Conservation (phyloP, 2,329 filamentous ascomycete genomes). For the Mycosphaerella arachidis region DNA sequence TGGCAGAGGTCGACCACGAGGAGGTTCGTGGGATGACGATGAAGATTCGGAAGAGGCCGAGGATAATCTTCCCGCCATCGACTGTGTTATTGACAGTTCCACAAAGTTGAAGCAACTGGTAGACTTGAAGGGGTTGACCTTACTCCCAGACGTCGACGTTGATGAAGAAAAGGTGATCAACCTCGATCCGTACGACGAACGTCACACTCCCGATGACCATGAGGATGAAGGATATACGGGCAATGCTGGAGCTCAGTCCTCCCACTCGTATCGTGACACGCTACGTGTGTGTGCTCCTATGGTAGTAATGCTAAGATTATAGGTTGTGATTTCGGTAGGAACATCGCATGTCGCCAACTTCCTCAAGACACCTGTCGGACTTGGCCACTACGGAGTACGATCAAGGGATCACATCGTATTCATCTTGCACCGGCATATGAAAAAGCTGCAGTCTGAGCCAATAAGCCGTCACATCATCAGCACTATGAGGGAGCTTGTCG, state of each 20-base stretch:
- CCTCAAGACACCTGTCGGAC: background rate
- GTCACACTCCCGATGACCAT: slow-evolving; percentile 26
- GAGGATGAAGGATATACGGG: slow-evolving; percentile 29
- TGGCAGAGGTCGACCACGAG: background rate
- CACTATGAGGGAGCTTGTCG: no score
- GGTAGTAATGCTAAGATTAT: background rate
- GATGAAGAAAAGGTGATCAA: slow-evolving; percentile 19
- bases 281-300: slow-evolving; percentile 9
- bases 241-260: slow-evolving; percentile 24
- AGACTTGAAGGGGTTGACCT: slow-evolving; percentile 10
- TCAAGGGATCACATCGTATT: no score
- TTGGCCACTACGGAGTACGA: no score
- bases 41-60: slow-evolving; percentile 9
- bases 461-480: no score
- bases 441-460: no score
- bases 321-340: background rate
- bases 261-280: slow-evolving; percentile 29
- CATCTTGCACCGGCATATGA: no score
- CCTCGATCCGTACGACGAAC: slow-evolving; percentile 20
- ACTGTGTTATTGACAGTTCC: slow-evolving; percentile 7
- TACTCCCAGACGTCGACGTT: slow-evolving; percentile 11
- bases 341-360: background rate
- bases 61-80: slow-evolving; percentile 11
- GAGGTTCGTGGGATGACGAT: slow-evolving; percentile 1
- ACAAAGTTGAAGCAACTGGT: slow-evolving; percentile 15